These are phyloP conservation scores for Rehmannia glutinosa DNA, from an alignment of 257 asterid species.

Conservation along the genomic window DNA sequence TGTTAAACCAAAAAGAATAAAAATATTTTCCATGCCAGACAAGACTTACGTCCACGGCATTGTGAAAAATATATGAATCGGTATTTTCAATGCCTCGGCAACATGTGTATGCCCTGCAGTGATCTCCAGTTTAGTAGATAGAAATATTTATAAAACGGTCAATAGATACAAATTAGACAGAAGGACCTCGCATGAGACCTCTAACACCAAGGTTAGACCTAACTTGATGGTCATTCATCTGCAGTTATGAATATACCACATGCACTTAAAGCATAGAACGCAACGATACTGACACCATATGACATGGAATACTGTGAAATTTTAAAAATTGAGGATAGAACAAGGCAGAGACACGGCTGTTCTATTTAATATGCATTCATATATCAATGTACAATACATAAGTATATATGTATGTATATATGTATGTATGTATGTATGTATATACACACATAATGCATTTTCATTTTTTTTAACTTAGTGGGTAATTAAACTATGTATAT, in stretches of 20 bases:
- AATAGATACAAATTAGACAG: neutral
- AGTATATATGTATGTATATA: too few species aligned
- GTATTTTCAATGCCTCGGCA: slow-evolving; percentile 83
- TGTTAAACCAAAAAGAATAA: slow-evolving; percentile 15
- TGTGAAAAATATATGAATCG: slow-evolving; percentile 91
- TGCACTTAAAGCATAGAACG: neutral
- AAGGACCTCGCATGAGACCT: neutral
- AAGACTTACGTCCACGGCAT: slow-evolving; percentile 99
- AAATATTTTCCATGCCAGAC: slow-evolving; percentile 14
- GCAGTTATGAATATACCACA: neutral
- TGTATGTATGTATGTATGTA: too few species aligned
- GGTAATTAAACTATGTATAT: too few species aligned
- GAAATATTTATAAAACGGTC: neutral
- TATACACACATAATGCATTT: neutral
- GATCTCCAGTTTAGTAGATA: slow-evolving; percentile 14
- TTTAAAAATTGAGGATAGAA: neutral
- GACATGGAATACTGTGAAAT: too few species aligned
- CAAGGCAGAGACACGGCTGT: neutral
- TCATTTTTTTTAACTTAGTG: too few species aligned
- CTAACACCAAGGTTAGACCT: neutral
- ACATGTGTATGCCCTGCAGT: slow-evolving; percentile 90
- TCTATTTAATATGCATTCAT: neutral
- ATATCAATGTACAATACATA: too few species aligned
- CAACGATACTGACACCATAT: neutral
- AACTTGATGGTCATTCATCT: neutral